These are phyloP conservation scores for Colletotrichum endophyticum DNA, from an alignment of 2,329 filamentous ascomycete genomes.

Conservation along the genomic window DNA sequence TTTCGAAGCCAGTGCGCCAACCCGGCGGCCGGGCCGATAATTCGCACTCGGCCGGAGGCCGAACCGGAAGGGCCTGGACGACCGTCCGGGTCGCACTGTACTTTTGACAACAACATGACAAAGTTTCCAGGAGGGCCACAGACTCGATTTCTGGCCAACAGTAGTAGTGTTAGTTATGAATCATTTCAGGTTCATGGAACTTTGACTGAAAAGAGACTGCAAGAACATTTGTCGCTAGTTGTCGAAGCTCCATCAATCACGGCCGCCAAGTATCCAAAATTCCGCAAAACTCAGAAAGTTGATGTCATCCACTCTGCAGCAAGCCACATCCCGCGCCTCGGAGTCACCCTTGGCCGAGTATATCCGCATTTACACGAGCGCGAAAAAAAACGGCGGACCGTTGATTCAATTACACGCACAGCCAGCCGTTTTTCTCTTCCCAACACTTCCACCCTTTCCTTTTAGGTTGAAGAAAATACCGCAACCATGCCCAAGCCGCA, in stretches of 20 bases:
- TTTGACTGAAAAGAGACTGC: background rate
- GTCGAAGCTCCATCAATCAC: background rate
- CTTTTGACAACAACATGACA: background rate
- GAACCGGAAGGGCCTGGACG: background rate
- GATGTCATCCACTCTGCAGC: conserved; percentile 1
- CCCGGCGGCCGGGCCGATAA: background rate
- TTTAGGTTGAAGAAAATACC: background rate
- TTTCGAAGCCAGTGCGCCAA: background rate
- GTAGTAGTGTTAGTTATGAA: background rate
- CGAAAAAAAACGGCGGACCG: background rate
- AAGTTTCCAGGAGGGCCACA: background rate
- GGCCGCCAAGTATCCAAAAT: background rate
- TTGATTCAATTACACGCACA: background rate
- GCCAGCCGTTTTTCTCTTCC: background rate
- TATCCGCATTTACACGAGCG: conserved; percentile 6
- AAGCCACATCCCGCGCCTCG: background rate
- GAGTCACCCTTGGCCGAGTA: conserved; percentile 4
- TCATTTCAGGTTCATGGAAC: background rate
- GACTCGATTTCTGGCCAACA: background rate
- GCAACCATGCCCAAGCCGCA: conserved; percentile 38
- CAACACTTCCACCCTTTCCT: background rate
- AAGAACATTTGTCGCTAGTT: background rate
- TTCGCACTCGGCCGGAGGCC: background rate
- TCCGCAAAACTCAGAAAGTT: background rate
- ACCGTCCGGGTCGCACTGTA: background rate